Evolutionary conservation across 176 grass and related monocot species (phyloP).

Genomic region (Eremochloa ophiuroides): DNA sequence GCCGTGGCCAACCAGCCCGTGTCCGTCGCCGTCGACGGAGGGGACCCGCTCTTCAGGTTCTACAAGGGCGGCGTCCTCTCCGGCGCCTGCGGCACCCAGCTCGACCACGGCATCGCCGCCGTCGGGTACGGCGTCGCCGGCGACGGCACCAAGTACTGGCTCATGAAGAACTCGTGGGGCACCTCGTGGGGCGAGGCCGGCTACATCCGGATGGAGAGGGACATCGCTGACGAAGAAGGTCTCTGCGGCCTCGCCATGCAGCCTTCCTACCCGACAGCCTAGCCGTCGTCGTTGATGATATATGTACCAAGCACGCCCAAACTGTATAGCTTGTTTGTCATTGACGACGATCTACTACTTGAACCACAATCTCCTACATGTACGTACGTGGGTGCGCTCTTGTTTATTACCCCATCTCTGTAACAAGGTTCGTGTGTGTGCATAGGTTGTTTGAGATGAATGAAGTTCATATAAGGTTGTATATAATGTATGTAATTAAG

Average conservation of each 20-base stretch:
- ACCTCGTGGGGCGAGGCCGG: constrained; percentile 22
- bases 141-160: constrained; percentile 38
- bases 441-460: neutral
- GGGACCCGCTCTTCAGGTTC: constrained; percentile 14
- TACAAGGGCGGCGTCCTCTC: constrained; percentile 36
- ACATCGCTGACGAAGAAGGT: neutral
- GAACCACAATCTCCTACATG: neutral
- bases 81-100: neutral
- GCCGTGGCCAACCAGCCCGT: constrained; percentile 22
- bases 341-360: too few species aligned
- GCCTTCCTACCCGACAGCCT: neutral
- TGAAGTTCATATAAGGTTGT: neutral
- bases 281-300: neutral
- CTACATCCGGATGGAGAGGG: constrained; percentile 36
- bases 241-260: constrained; percentile 19
- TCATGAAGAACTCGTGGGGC: constrained; percentile 47
- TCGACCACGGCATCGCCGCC: constrained; percentile 33
- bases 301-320: too few species aligned
- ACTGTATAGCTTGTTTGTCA: too few species aligned
- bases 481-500: too few species aligned
- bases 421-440: neutral
- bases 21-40: constrained; percentile 37
- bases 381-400: neutral
- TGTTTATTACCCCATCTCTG: too few species aligned
- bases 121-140: constrained; percentile 37